These are phyloP conservation scores for Physaria fendleri DNA, from an alignment of 345 rosid species.

Conservation along the genomic window DNA sequence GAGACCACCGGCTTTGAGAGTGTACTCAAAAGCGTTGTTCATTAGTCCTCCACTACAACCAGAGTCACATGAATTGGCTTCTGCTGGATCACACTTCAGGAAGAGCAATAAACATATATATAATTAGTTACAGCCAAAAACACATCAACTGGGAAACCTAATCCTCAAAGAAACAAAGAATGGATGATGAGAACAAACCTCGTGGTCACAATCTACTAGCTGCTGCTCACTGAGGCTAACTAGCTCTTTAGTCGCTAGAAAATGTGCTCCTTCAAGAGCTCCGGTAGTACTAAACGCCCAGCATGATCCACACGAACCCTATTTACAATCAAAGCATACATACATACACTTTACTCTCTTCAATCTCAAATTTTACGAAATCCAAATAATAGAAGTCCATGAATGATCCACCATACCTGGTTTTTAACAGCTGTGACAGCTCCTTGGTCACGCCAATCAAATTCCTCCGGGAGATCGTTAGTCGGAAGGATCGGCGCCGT, in stretches of 20 bases:
- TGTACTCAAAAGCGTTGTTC: too few species aligned
- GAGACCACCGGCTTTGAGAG: too few species aligned
- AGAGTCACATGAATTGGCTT: too few species aligned
- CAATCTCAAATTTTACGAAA: neutral
- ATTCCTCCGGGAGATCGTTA: too few species aligned
- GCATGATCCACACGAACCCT: slow-evolving; percentile 95
- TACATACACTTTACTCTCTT: neutral
- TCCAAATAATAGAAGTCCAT: neutral
- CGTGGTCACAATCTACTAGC: slow-evolving; percentile 96
- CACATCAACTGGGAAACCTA: too few species aligned
- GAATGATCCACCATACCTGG: slow-evolving; percentile 43
- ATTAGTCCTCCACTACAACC: too few species aligned
- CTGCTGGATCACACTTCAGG: too few species aligned
- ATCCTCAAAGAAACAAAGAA: neutral
- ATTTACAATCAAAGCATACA: slow-evolving; percentile 2
- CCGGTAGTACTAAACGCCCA: slow-evolving; percentile 94
- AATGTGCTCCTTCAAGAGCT: slow-evolving; percentile 95
- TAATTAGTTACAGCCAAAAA: too few species aligned
- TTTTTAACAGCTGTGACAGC: slow-evolving; percentile 70
- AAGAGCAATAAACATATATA: too few species aligned
- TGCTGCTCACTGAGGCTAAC: slow-evolving; percentile 97
- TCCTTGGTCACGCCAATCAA: too few species aligned
- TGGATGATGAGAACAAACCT: slow-evolving; percentile 40
- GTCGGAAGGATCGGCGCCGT: too few species aligned
- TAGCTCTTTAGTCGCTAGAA: slow-evolving; percentile 77